Base-by-base conservation (phyloP, 2,329 filamentous ascomycete genomes). In the Colletotrichum higginsianum region DNA sequence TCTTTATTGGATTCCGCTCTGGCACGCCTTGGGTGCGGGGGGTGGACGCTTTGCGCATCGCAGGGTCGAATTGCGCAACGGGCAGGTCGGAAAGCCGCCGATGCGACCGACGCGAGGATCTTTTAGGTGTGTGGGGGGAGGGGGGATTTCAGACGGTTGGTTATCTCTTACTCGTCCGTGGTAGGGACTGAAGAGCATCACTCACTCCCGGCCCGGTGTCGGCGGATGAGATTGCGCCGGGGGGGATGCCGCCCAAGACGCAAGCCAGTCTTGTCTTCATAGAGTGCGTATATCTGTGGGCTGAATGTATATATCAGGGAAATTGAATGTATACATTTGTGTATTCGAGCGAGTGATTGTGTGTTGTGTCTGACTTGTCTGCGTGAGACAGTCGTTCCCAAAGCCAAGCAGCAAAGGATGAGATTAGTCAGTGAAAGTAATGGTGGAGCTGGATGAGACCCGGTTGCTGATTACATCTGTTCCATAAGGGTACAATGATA, bases 1-100 rank as follows among this genome's bases (percentile, higher is more conserved):
- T 47, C 47, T 61, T 53, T 53, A 63, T 49, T 44, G 46, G 38
- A 53, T 57, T 26, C 26, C 35, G 35, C 35, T 2, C 9, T 11
- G 35, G 35, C 30, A 35, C 30, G 56, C 15, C 18, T 35, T 11
- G 13, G 23, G 50, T 60, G 55, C 21, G 61, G 68, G 58, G 60
- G 46, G 53, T 23, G 58, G 52, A 35, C 60, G 58, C 52, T 71
- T 67, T 64, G 68, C 68, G 65, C 68, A 69, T 72, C 69, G 52
- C 52, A 53, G 68, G 65, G 64, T 66, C 40, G 44, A 23, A 71
- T 68, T 46, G 69, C 69, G 69, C 69, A 72, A 72, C 58, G 55
- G 69, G 65, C 52, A 69, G 69, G 65, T 69, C 69, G 60, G 60
- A 64, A 60, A 53, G 46, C 50, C 57, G 64, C 68, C 64, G 67